Conservation (phyloP, 768 basidiomycete genomes). For the Porphyrellus cyaneotinctus region DNA sequence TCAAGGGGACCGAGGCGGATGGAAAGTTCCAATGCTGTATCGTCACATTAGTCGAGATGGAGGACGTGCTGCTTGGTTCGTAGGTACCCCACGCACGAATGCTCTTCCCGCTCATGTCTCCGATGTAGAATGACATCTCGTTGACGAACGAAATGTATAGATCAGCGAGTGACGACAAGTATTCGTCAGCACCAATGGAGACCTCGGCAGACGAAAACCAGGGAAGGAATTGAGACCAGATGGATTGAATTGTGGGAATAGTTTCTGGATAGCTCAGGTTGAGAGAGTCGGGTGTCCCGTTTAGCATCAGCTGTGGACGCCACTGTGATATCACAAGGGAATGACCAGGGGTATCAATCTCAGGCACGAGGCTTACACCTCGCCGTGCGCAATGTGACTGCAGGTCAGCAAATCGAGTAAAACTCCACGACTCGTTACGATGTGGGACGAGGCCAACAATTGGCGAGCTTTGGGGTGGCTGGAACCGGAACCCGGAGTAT, state of each 20-base stretch:
- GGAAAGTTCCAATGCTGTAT: slow-evolving; percentile 45
- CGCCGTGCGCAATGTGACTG: slow-evolving; percentile 36
- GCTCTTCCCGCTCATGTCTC: slow-evolving; percentile 29
- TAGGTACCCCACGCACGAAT: slow-evolving; percentile 42
- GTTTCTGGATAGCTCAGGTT: slow-evolving; percentile 41
- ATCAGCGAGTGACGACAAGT: slow-evolving; percentile 34
- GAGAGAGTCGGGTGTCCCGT: slow-evolving; percentile 34
- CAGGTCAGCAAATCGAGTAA: slow-evolving; percentile 28
- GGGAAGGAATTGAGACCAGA: slow-evolving; percentile 40
- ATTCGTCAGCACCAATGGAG: slow-evolving; percentile 47
- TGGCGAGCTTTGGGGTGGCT: slow-evolving; percentile 32
- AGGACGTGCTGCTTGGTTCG: slow-evolving; percentile 34
- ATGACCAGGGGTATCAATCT: slow-evolving; percentile 44
- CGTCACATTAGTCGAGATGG: slow-evolving; percentile 38
- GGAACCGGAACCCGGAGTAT: slow-evolving; percentile 42
- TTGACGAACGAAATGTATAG: slow-evolving; percentile 43
- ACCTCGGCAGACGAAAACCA: slow-evolving; percentile 40
- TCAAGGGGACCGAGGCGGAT: slow-evolving; percentile 28
- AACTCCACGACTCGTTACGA: slow-evolving; percentile 41
- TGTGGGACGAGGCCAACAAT: slow-evolving; percentile 35
- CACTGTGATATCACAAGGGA: slow-evolving; percentile 43
- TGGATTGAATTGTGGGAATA: slow-evolving; percentile 38
- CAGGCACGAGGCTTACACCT: slow-evolving; percentile 40
- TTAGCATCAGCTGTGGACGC: slow-evolving; percentile 40
- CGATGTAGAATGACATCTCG: slow-evolving; percentile 38